Evolutionary conservation across 2,329 filamentous ascomycete genomes (phyloP), one percentile per base, ranked within the genome.

Genomic region (Pseudocercospora crystallina): DNA sequence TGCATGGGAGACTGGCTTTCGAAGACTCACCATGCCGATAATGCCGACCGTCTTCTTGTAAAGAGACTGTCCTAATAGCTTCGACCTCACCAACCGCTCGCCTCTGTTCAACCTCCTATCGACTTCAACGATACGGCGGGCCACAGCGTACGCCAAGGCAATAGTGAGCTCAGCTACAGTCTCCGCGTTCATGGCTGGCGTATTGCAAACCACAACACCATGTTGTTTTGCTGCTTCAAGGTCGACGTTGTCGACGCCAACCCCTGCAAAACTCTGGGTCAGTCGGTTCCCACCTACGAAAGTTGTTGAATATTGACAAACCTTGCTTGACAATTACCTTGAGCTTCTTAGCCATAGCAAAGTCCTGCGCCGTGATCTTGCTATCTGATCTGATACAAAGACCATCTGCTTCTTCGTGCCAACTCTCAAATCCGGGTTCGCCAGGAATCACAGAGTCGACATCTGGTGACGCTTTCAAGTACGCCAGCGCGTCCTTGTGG

Each of bases 201-300:
- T 74, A 43, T 78, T 78, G 47, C 69, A 71, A 32, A 80, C 73
- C 11, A 68, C 65, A 43, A 80, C 71, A 20, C 72, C 73, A 8
- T 73, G 68, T 46, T 66, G 63, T 34, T 65, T 67, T 55, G 72
- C 76, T 40, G 73, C 73, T 5, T 69, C 61, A 15, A 77, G 67
- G 56, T 78, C 74, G 34, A 79, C 66, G 52, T 70, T 72, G 58
- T 76, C 74, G 47, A 71, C 73, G 29, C 76, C 76, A 11, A 73
- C 71, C 20, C 76, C 20, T 26, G 20, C 20, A 26, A 4, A 26
- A 7, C 20, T 26, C 7, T 3, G 7, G 7, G 7, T 26, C 20
- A 26, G 20, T 7, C 20, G 20, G 20, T 26, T 3, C 7, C 7
- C 20, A 26, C 7, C 20, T 3, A 7, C 7, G 7, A 26, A 26